Evolutionary conservation across 305 asterid species (phyloP), one percentile per base, ranked within the genome.

Genomic region (Fraxinus dipetala): DNA sequence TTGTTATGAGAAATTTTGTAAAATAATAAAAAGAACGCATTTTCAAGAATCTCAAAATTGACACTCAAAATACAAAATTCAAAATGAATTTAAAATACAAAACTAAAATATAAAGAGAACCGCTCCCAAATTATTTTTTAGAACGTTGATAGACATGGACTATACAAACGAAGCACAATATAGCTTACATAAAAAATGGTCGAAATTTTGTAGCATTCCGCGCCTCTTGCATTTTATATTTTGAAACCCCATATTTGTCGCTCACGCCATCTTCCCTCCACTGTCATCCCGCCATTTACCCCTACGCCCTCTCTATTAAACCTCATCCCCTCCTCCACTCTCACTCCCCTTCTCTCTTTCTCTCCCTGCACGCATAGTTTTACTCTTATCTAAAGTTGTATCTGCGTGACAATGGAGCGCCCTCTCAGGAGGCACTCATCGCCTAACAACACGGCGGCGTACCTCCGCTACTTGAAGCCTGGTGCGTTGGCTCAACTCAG

Each of bases 381-480:
- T 32, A 32, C 35, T 32, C 35, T 32, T 32, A 24, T 7, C 9
- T 14, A 9, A 5, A 4, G 70, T 11, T n/a, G 48, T 54, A 28
- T 14, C 75, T 35, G 56, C 78, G n/a, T 61, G 22, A 11, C 78
- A 82, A 85, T 85, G 88, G 70, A 77, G 86, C 84, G 76, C 84
- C 83, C 80, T 48, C 9, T 77, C 43, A 79, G 86, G 34, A 82
- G 78, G 26, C 48, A 54, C n/a, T 61, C 77, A 5, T 28, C 72
- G 5, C 16, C 51, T 6, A 26, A 6, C 34, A 82, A 78, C 63
- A 73, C 73, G 22, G 79, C 78, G 6, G 28, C 70, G 2, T 86
- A 83, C 51, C 88, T 86, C 79, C 82, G 86, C 59, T 86, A 77
- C 83, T 80, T 86, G 26, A 86, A 83, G 86, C 88, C 86, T 35